Conservation (phyloP, 129 eudicot genomes). For the Silybum marianum region DNA sequence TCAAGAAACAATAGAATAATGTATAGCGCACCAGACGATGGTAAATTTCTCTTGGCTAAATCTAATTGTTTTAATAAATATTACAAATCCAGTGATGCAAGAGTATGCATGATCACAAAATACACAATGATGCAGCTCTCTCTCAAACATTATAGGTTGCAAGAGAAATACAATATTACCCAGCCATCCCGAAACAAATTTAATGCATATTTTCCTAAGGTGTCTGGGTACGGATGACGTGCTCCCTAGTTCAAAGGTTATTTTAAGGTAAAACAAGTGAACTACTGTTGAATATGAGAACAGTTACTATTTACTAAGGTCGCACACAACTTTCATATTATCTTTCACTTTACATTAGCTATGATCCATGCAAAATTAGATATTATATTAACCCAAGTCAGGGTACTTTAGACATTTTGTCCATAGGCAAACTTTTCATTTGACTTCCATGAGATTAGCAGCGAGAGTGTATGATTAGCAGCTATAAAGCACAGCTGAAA, state of each 20-base stretch:
- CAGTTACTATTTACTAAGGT: background rate
- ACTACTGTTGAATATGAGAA: background rate
- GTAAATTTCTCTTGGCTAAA: background rate
- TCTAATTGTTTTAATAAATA: too few species aligned
- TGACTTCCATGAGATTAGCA: too few species aligned
- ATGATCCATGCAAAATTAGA: background rate
- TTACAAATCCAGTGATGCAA: too few species aligned
- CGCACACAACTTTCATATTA: background rate
- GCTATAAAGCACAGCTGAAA: too few species aligned
- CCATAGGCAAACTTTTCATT: background rate
- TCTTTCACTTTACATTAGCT: background rate
- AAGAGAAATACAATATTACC: too few species aligned
- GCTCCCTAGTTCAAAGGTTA: background rate
- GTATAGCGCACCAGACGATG: background rate
- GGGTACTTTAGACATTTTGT: background rate
- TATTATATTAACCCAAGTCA: background rate
- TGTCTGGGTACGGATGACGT: background rate
- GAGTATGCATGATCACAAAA: too few species aligned
- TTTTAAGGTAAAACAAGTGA: background rate
- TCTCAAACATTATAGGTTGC: too few species aligned
- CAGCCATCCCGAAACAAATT: background rate
- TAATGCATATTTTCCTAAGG: background rate
- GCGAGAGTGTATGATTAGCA: too few species aligned
- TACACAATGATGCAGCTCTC: too few species aligned
- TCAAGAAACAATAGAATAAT: background rate